Base-by-base conservation (phyloP, 2,329 filamentous ascomycete genomes). In the Ophiostoma ips region DNA sequence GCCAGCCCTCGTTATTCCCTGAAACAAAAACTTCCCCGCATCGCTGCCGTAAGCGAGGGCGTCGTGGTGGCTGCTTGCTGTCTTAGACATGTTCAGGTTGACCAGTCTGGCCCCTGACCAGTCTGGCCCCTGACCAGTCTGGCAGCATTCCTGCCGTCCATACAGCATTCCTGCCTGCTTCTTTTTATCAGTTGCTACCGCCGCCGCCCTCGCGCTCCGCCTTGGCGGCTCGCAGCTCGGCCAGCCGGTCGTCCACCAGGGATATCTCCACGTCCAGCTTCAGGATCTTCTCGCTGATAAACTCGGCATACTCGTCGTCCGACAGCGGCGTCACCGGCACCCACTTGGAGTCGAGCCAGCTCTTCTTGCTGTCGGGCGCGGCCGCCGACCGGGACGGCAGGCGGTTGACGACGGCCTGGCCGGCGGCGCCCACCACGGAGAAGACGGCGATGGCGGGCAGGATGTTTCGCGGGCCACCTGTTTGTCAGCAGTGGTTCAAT, bases 181-280 rank as follows among this genome's bases (percentile, higher is more conserved):
- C 24, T 28, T 28, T 28, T 34, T 34, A n/a, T n/a, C n/a, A n/a
- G n/a, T 33, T 15, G 9, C 24, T n/a, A 5, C 12, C 24, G 5
- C 18, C 13, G 13, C 18, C 37, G 1, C 21, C 40, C 24, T 31
- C 40, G 24, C 40, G 28, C 16, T 19, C 3, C 15, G 41, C 43
- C 33, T 21, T 13, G 41, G 7, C 33, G 16, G 12, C 15, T n/a
- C 13, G 46, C 38, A 15, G 47, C 40, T 24, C 61, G 2, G 63
- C 75, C 55, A 92, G 84, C 60, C 76, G 80, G 46, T 92, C 86
- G 58, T 92, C 84, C n/a, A 90, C 67, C 16, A 92, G 62, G 1
- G 85, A 77, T 59, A 92, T 84, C 57, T 90, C 83, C 3, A 79
- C 84, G 56, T 92, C 80, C 5, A 90, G 66, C 52, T 71, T 73